Evolutionary conservation across 768 basidiomycete species (phyloP), one percentile per base, ranked within the genome.

Genomic region (Udeniomyces megalosporus): DNA sequence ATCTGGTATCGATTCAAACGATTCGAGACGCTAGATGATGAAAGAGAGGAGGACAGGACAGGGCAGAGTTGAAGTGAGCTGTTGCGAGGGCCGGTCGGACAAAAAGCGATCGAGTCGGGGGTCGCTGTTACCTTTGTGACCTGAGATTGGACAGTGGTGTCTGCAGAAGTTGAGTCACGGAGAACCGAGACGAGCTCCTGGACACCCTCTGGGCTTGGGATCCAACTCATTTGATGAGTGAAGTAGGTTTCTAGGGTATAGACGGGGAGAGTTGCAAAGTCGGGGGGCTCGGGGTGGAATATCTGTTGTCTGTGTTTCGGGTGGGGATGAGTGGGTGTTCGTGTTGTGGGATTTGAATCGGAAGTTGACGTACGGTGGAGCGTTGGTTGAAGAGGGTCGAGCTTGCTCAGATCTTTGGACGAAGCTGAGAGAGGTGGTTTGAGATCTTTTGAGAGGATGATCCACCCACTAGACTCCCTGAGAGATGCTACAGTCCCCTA

Each of bases 171-270:
- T 11, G 92, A 92, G 70, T 91, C 85, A 75, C 84, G 85, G 74
- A 97, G 85, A 31, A 90, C 91, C 71, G 82, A 80, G 45, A 95
- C 77, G 74, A 97, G 88, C 80, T 95, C 89, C 75, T 87, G 83
- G 74, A 97, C 80, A 71, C 85, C 90, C 62, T 80, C 80, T 71
- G 82, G 83, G 69, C 88, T 82, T 67, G 92, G 92, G 66, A 77
- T 78, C 92, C 92, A 96, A 68, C 81, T 75, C 78, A 81, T 81
- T 49, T 29, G 4, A 1, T 29, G 32, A 24, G 22, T 2, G 31
- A 7, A 48, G 52, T 8, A 35, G 52, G 60, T 20, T 20, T 28
- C 34, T 35, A 22, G 32, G 35, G 8, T 31, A 31, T 7, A 29
- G 24, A 22, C 15, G 24, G 42, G 60, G 26, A 44, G 29, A 34